Evolutionary conservation across 2,329 filamentous ascomycete species (phyloP).

Genomic region (Plectosphaerella sp.): DNA sequence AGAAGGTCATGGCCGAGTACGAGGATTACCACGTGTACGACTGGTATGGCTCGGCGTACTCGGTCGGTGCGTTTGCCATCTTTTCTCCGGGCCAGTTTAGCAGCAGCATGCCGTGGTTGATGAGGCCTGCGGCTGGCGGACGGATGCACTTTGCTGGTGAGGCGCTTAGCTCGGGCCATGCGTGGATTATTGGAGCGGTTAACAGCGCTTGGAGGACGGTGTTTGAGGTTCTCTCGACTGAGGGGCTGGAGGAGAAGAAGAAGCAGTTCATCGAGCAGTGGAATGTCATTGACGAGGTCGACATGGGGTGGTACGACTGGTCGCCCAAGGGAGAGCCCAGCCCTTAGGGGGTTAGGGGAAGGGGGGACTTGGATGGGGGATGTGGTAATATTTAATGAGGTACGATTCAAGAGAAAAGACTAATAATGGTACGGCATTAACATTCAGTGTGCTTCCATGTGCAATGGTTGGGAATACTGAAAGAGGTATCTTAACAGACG

Average conservation of each 20-base stretch:
- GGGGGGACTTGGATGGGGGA: too few relatives aligned
- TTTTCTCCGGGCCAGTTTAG: slow-evolving; percentile 18
- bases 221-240: slow-evolving; percentile 12
- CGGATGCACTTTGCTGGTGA: slow-evolving; percentile 19
- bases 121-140: slow-evolving; percentile 16
- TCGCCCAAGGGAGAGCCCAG: slow-evolving; percentile 6
- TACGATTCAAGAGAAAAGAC: too few relatives aligned
- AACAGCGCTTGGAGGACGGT: slow-evolving; percentile 18
- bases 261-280: slow-evolving; percentile 13
- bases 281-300: slow-evolving; percentile 14
- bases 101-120: slow-evolving; percentile 14
- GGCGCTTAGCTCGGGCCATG: slow-evolving; percentile 18
- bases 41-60: slow-evolving; percentile 18
- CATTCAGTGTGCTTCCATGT: too few relatives aligned
- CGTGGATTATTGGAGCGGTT: slow-evolving; percentile 19
- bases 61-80: slow-evolving; percentile 17
- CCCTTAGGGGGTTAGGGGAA: neutral
- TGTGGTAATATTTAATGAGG: too few relatives aligned
- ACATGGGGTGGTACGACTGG: slow-evolving; percentile 17
- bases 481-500: too few relatives aligned
- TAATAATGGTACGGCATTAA: too few relatives aligned
- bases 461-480: too few relatives aligned
- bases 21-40: slow-evolving; percentile 14
- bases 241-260: slow-evolving; percentile 14
- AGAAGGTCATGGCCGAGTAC: slow-evolving; percentile 12